Evolutionary conservation across 2,329 filamentous ascomycete species (phyloP).

Genomic region (Celoporthe dispersa): DNA sequence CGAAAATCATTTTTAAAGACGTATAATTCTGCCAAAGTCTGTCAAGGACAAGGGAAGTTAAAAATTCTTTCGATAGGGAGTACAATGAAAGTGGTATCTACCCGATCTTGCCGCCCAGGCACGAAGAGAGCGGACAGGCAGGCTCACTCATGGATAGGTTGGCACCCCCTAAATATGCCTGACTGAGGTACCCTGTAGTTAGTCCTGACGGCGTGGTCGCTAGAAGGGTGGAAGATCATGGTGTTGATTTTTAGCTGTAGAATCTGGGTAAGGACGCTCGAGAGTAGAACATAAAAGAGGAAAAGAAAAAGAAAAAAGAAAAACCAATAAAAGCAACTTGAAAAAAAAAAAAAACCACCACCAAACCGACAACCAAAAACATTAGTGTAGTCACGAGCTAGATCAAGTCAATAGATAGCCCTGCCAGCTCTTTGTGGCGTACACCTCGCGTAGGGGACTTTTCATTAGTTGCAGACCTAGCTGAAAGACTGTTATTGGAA

Average conservation of each 20-base stretch:
- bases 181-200: background rate
- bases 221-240: background rate
- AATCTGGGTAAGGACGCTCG: no score
- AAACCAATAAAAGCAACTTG: no score
- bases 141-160: background rate
- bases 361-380: no score
- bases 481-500: background rate
- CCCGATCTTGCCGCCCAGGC: background rate
- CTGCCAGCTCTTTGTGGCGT: no score
- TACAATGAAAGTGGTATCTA: background rate
- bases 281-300: no score
- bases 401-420: no score
- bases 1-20: background rate
- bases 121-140: background rate
- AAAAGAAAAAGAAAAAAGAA: no score
- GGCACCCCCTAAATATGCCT: no score
- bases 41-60: background rate
- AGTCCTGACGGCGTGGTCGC: background rate
- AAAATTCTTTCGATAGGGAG: background rate
- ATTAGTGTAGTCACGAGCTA: no score
- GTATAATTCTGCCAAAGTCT: background rate
- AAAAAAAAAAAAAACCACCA: no score
- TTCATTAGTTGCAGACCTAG: no score
- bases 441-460: no score
- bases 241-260: background rate